Evolutionary conservation across 2,329 filamentous ascomycete species (phyloP), one percentile per base, ranked within the genome.

Genomic region (Diplocarpon rosae): DNA sequence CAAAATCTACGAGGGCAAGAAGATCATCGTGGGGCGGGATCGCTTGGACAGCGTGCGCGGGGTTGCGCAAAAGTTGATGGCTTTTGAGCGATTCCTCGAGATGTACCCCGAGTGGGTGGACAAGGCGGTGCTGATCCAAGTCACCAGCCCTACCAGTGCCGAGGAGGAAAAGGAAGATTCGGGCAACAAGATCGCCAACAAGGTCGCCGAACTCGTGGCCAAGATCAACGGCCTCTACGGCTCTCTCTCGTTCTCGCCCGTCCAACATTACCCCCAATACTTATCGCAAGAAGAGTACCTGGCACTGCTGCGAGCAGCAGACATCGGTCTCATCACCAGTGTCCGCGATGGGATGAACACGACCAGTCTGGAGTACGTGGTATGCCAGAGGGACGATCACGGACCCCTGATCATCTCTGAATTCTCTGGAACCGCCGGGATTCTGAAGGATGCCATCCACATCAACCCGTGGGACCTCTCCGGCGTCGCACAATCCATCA

Each of bases 341-440:
- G 89, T 96, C 16, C 80, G 90, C 48, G 92, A 96, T 63, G 90
- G 90, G 47, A 95, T 96, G 89, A 96, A 95, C 69, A 95, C 90
- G 0, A 95, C 89, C 15, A 93, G 87, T 62, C 70, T 96, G 55
- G 92, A 96, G 65, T 96, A 95, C 62, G 80, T 96, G 46, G 76
- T 95, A 46, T 94, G 87, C 63, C 90, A 96, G 65, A 84, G 86
- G 58, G 83, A 92, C 51, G 81, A 80, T 45, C 80, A 89, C 55
- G 85, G 89, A 1, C 90, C 89, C 1, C 70, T 96, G 37, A 95
- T 96, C 53, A 76, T 96, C 17, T 96, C 92, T 12, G 90, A 96
- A 63, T 96, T 96, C 64, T 95, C 89, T 51, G 90, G 90, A 47
- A 95, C 90, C 1, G 88, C 90, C 28, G 85, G 85, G 43, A 92